Evolutionary conservation across 306 rosid genomes (phyloP).

Genomic region (Parietaria judaica): DNA sequence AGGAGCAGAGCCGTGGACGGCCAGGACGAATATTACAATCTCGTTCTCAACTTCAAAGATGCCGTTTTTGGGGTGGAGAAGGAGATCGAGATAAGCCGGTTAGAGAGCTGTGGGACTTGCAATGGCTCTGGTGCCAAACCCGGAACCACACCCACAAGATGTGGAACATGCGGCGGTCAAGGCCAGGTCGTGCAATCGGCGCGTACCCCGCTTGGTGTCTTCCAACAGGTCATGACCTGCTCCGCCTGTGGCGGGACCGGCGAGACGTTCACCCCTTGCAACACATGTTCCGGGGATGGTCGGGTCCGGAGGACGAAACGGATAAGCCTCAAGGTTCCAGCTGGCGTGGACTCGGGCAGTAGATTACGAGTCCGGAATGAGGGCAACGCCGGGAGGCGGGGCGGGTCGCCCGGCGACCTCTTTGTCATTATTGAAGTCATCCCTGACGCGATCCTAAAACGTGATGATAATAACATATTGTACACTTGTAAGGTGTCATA

Average conservation of each 20-base stretch:
- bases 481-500: conserved; percentile 84
- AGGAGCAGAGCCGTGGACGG: conserved; percentile 56
- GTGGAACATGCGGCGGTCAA: conserved; percentile 94
- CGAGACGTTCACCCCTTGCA: conserved; percentile 84
- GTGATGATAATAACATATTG: conserved; percentile 86
- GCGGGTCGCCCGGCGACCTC: conserved; percentile 89
- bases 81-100: conserved; percentile 79
- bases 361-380: conserved; percentile 93
- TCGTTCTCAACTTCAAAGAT: conserved; percentile 80
- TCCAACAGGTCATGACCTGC: conserved; percentile 98
- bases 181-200: conserved; percentile 89
- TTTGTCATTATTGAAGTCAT: conserved; percentile 83
- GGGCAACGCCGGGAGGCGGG: conserved; percentile 88
- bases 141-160: conserved; percentile 72
- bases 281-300: conserved; percentile 90
- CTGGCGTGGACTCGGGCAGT: conserved; percentile 97
- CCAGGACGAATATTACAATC: conserved; percentile 64
- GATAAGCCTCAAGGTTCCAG: conserved; percentile 89
- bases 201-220: conserved; percentile 90
- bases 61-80: conserved; percentile 94
- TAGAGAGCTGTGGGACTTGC: conserved; percentile 90
- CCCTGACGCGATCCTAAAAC: conserved; percentile 85
- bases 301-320: conserved; percentile 86
- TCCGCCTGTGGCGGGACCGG: conserved; percentile 87
- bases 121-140: conserved; percentile 95